These are phyloP conservation scores for Perkinsus marinus DNA, from an alignment of 169 alveolate genomes.

Conservation along the genomic window DNA sequence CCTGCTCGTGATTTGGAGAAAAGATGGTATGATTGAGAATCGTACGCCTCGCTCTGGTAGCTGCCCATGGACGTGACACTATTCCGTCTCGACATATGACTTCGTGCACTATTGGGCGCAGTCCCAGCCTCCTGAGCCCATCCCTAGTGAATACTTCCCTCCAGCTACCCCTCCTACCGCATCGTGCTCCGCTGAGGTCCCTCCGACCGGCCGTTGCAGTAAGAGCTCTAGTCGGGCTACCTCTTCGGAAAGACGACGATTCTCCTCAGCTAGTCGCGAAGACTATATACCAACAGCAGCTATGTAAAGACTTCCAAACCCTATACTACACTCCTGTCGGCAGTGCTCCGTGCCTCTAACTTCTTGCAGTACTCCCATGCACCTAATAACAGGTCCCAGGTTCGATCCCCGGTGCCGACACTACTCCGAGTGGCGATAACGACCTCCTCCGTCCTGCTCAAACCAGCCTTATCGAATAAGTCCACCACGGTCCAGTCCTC, in stretches of 20 bases:
- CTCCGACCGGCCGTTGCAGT: background rate
- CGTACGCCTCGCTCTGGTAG: background rate
- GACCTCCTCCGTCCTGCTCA: no score
- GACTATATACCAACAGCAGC: background rate
- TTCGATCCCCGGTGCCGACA: background rate
- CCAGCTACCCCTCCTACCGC: no score
- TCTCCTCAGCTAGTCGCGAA: background rate
- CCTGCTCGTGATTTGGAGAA: background rate
- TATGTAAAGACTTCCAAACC: background rate
- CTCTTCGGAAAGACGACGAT: background rate
- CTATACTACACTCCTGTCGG: background rate
- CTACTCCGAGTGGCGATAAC: background rate
- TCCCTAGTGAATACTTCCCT: no score
- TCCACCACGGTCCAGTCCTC: background rate
- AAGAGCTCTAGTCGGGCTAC: background rate
- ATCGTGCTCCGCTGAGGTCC: background rate
- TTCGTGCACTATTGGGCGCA: background rate
- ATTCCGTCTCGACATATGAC: background rate
- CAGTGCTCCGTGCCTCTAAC: background rate
- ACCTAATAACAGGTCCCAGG: background rate
- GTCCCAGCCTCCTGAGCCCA: background rate
- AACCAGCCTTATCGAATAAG: background rate
- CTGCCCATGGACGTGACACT: background rate
- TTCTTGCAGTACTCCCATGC: background rate
- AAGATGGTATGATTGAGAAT: background rate